phyloP scores from a whole-genome alignment of 129 eudicot genomes.

The Helichrysum umbraculigerum region DNA sequence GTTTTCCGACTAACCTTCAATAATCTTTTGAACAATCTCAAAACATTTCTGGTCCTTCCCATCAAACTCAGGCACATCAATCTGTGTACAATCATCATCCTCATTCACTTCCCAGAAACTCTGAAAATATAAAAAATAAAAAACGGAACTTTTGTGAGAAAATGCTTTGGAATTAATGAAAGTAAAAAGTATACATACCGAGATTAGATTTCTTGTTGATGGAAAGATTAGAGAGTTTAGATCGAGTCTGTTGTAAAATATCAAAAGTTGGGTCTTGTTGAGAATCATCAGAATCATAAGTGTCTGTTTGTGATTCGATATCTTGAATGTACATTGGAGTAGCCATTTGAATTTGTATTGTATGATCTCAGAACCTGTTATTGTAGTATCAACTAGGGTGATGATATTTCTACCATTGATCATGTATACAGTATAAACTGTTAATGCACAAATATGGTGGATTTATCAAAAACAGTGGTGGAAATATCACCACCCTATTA shows the following conservation, averaged over 20 bases:
- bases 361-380: too few relatives aligned
- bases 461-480: too few relatives aligned
- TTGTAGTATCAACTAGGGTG: too few relatives aligned
- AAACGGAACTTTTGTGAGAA: neutral
- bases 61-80: slow-evolving; percentile 43
- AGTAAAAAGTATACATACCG: slow-evolving; percentile 31
- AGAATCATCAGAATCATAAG: slow-evolving; percentile 56
- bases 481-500: too few relatives aligned
- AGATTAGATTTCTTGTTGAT: slow-evolving; percentile 41
- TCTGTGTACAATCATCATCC: slow-evolving; percentile 24
- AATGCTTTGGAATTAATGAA: neutral
- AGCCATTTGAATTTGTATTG: neutral
- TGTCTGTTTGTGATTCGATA: slow-evolving; percentile 29
- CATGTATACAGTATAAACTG: too few relatives aligned
- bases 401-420: too few relatives aligned
- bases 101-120: slow-evolving; percentile 4
- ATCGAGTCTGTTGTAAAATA: slow-evolving; percentile 11
- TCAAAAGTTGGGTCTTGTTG: slow-evolving; percentile 57
- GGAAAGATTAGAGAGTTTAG: slow-evolving; percentile 53
- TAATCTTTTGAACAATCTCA: slow-evolving; percentile 46
- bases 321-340: neutral
- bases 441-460: too few relatives aligned
- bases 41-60: slow-evolving; percentile 47
- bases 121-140: slow-evolving; percentile 1
- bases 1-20: slow-evolving; percentile 58